phyloP scores from a whole-genome alignment of 108 stramenopile species.

The Ochromonas danica region DNA sequence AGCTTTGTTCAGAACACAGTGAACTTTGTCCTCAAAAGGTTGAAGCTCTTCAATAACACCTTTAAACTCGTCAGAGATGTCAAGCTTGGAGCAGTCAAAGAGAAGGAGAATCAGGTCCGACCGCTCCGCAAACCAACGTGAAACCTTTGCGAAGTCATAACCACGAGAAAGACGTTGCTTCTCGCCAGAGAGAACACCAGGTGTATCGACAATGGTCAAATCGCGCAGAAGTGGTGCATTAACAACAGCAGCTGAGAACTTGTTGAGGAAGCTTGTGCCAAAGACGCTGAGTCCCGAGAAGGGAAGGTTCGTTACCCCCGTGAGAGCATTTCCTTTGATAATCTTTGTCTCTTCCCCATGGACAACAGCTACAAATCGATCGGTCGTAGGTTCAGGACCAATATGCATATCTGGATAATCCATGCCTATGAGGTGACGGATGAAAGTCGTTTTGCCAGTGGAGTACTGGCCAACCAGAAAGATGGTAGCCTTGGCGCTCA shows the following conservation, averaged over 20 bases:
- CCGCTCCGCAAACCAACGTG: constrained; percentile 52
- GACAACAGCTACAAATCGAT: constrained; percentile 61
- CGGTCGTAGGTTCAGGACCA: constrained; percentile 68
- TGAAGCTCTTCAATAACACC: constrained; percentile 42
- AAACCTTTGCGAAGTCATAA: constrained; percentile 46
- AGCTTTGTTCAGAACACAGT: constrained; percentile 37
- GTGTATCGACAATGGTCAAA: constrained; percentile 50
- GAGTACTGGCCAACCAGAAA: constrained; percentile 51
- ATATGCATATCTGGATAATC: constrained; percentile 55
- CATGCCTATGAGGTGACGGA: constrained; percentile 43
- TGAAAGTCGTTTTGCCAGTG: constrained; percentile 54
- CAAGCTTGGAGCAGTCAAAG: constrained; percentile 55
- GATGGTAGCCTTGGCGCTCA: constrained; percentile 48
- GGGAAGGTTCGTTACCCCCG: constrained; percentile 46
- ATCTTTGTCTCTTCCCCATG: constrained; percentile 46
- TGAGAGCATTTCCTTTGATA: constrained; percentile 44
- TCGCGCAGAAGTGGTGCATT: constrained; percentile 43
- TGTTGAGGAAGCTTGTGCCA: constrained; percentile 46
- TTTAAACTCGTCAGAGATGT: constrained; percentile 53
- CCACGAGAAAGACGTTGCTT: constrained; percentile 39
- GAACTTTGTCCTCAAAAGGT: constrained; percentile 46
- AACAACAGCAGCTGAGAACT: constrained; percentile 42
- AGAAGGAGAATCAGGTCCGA: constrained; percentile 51
- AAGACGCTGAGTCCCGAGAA: constrained; percentile 45
- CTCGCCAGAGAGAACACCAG: constrained; percentile 47